phyloP scores from a whole-genome alignment of 2,329 filamentous ascomycete species.

The Pseudogymnoascus sp. region DNA sequence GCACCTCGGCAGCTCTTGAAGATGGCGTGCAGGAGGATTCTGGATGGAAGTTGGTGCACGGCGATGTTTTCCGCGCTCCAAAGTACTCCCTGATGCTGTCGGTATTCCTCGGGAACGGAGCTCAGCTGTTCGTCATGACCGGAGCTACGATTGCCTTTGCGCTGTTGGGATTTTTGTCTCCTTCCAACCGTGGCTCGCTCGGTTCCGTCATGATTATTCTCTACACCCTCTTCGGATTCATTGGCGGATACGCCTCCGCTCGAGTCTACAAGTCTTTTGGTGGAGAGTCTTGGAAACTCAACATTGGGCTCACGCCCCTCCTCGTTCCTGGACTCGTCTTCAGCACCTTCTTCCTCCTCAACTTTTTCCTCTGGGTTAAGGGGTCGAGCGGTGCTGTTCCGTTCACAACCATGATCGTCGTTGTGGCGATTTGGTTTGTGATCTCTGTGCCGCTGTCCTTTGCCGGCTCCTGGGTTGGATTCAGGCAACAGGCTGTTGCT shows the following conservation, averaged over 20 bases:
- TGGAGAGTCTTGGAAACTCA: slow-evolving; percentile 89
- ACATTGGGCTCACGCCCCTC: slow-evolving; percentile 80
- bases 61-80: slow-evolving; percentile 90
- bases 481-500: slow-evolving; percentile 64
- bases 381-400: slow-evolving; percentile 88
- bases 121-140: slow-evolving; percentile 96
- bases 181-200: slow-evolving; percentile 88
- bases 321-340: slow-evolving; percentile 85
- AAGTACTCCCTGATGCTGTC: slow-evolving; percentile 76
- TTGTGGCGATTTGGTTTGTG: slow-evolving; percentile 91
- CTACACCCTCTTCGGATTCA: slow-evolving; percentile 85
- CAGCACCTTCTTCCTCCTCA: slow-evolving; percentile 79
- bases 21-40: slow-evolving; percentile 96
- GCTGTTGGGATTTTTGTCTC: slow-evolving; percentile 87
- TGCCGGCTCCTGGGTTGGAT: slow-evolving; percentile 86
- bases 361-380: slow-evolving; percentile 94
- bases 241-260: slow-evolving; percentile 84
- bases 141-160: slow-evolving; percentile 91
- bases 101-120: slow-evolving; percentile 83
- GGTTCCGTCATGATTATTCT: slow-evolving; percentile 89
- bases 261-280: slow-evolving; percentile 91
- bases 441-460: slow-evolving; percentile 90
- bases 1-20: slow-evolving; percentile 66
- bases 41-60: slow-evolving; percentile 96
- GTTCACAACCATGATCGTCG: slow-evolving; percentile 91